These are phyloP conservation scores for Dactylonectria macrodidyma DNA, from an alignment of 2,329 filamentous ascomycete genomes.

Conservation along the genomic window DNA sequence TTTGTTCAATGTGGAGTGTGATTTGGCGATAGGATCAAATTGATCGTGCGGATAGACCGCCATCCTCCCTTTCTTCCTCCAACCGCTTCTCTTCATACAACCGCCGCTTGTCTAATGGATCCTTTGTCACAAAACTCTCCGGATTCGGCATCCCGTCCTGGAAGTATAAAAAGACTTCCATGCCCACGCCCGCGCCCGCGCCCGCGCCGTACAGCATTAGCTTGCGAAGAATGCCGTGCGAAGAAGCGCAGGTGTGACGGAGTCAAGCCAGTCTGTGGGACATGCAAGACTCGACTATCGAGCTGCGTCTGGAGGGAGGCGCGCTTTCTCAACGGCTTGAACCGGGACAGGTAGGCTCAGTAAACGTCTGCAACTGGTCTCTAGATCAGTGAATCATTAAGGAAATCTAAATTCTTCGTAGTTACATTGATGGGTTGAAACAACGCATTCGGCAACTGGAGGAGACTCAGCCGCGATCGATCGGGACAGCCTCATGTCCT, in stretches of 20 bases:
- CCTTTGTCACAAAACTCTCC: background rate
- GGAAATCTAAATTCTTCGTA: background rate
- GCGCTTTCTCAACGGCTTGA: background rate
- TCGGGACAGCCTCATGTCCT: background rate
- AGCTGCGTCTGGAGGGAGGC: background rate
- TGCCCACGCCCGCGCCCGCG: too few relatives aligned
- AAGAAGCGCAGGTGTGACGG: constrained; percentile 1
- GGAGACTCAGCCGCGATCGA: background rate
- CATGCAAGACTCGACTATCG: background rate
- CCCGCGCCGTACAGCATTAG: background rate
- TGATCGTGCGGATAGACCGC: background rate
- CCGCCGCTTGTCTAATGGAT: background rate
- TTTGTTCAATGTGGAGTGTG: background rate
- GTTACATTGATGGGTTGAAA: background rate
- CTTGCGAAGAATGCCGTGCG: background rate
- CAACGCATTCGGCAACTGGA: background rate
- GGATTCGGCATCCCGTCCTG: background rate
- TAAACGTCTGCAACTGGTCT: background rate
- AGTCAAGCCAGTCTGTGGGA: background rate
- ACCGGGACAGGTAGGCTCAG: background rate
- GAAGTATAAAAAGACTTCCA: background rate
- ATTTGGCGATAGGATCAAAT: background rate
- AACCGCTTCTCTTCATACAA: background rate
- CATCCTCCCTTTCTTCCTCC: background rate
- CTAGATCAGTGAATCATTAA: background rate